These are phyloP conservation scores for Phytophthora pini DNA, from an alignment of 352 stramenopile species.

Conservation along the genomic window DNA sequence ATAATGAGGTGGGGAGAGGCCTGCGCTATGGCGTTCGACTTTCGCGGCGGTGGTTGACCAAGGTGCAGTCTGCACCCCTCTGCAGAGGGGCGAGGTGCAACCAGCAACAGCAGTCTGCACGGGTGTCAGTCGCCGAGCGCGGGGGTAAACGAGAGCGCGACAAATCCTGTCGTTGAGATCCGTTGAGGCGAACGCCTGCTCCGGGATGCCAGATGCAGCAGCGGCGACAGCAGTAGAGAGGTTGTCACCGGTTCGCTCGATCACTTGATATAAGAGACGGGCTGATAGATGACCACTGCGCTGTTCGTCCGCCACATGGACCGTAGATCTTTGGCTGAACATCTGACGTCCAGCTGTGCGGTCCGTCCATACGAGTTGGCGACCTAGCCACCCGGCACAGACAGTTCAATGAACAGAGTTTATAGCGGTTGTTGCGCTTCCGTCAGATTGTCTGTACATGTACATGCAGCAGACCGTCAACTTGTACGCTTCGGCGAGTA, in stretches of 20 bases:
- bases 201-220: conserved; percentile 18
- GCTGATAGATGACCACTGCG: conserved; percentile 8
- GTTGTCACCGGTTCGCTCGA: not conserved
- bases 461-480: not conserved
- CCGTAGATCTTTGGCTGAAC: not conserved
- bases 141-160: not conserved
- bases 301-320: conserved; percentile 12
- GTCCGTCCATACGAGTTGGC: conserved; percentile 11
- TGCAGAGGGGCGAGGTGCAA: conserved; percentile 13
- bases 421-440: not conserved
- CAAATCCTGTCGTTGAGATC: conserved; percentile 27
- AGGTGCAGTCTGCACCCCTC: too few relatives aligned
- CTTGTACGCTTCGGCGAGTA: not conserved
- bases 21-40: not conserved
- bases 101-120: not conserved
- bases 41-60: not conserved
- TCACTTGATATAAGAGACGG: conserved; percentile 7
- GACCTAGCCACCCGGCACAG: not conserved
- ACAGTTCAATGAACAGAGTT: too few relatives aligned
- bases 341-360: not conserved
- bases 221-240: conserved; percentile 6
- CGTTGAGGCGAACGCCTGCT: conserved; percentile 11
- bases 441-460: conserved; percentile 1
- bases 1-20: conserved; percentile 8
- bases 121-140: not conserved